phyloP scores from a whole-genome alignment of 768 basidiomycete species.

The Pisolithus sp. region DNA sequence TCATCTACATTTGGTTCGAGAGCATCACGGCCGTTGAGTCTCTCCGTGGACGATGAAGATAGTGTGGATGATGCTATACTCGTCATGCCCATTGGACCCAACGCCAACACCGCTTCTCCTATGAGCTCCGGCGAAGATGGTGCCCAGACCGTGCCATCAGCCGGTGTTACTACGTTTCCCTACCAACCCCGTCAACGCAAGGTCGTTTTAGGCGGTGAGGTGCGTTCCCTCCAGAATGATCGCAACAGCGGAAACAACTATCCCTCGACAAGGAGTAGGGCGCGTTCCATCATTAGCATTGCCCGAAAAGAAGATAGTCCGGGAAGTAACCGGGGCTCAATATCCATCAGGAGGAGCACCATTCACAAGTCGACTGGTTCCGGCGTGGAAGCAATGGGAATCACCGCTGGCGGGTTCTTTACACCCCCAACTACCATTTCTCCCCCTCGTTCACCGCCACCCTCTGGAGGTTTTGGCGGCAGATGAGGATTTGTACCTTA shows the following conservation, averaged over 20 bases:
- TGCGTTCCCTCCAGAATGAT: conserved; percentile 33
- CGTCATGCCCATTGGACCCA: conserved; percentile 62
- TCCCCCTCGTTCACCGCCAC: conserved; percentile 17
- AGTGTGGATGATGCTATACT: conserved; percentile 72
- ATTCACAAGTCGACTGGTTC: conserved; percentile 59
- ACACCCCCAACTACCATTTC: conserved; percentile 40
- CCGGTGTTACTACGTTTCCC: conserved; percentile 22
- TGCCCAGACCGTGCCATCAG: conserved; percentile 5
- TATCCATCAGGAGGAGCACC: conserved; percentile 58
- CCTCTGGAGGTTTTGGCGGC: background rate
- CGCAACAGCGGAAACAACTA: conserved; percentile 20
- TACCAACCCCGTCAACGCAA: conserved; percentile 40
- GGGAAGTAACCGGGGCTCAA: conserved; percentile 47
- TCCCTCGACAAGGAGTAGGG: conserved; percentile 34
- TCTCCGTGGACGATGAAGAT: conserved; percentile 54
- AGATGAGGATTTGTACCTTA: no score
- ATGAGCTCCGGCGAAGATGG: conserved; percentile 11
- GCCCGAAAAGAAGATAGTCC: conserved; percentile 33
- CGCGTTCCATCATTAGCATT: conserved; percentile 59
- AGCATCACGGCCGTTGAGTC: conserved; percentile 16
- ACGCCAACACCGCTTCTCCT: conserved; percentile 6
- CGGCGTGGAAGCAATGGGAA: conserved; percentile 67
- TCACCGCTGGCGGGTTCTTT: conserved; percentile 79
- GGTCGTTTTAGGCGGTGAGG: conserved; percentile 15
- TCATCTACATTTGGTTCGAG: conserved; percentile 15